Percentiles rank a stretch among this genome's conserved stretches.
phyloP scores from a whole-genome alignment of 768 basidiomycete species.

The Amylocystis lapponica region DNA sequence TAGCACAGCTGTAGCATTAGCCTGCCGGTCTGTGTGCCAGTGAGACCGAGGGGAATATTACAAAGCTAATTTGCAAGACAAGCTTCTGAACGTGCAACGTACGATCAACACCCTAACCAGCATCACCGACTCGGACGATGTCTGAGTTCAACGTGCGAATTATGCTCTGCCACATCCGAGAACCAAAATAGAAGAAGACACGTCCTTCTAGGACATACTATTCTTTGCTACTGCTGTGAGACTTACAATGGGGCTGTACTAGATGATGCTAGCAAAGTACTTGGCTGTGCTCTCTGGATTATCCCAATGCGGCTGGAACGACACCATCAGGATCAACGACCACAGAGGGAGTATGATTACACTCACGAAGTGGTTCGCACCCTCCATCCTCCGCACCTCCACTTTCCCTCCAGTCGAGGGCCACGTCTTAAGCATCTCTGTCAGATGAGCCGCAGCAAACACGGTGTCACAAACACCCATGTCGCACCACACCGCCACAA shows the following conservation, averaged over 20 bases:
- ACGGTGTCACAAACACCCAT: slow-evolving; percentile 2
- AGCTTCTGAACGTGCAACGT: too few relatives aligned
- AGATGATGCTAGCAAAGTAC: background rate
- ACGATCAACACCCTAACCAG: too few relatives aligned
- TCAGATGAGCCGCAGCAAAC: background rate
- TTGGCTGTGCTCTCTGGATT: background rate
- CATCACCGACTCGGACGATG: too few relatives aligned
- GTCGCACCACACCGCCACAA: slow-evolving; percentile 1
- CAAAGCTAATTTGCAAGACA: too few relatives aligned
- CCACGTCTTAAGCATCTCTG: background rate
- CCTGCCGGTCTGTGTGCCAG: too few relatives aligned
- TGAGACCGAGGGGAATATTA: too few relatives aligned
- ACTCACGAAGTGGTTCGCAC: slow-evolving; percentile 6
- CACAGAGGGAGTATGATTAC: background rate
- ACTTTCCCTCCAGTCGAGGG: background rate
- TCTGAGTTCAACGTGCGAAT: too few relatives aligned
- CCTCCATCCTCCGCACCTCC: background rate
- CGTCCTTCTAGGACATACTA: too few relatives aligned
- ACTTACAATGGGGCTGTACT: too few relatives aligned
- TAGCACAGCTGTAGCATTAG: too few relatives aligned
- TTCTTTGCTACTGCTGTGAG: background rate
- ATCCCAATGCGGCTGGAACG: slow-evolving; percentile 3
- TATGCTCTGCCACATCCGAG: too few relatives aligned
- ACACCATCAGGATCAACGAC: background rate
- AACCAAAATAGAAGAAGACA: too few relatives aligned